Evolutionary conservation across 495 filamentous ascomycete species (phyloP).

Genomic region (Talaromyces thailandensis): DNA sequence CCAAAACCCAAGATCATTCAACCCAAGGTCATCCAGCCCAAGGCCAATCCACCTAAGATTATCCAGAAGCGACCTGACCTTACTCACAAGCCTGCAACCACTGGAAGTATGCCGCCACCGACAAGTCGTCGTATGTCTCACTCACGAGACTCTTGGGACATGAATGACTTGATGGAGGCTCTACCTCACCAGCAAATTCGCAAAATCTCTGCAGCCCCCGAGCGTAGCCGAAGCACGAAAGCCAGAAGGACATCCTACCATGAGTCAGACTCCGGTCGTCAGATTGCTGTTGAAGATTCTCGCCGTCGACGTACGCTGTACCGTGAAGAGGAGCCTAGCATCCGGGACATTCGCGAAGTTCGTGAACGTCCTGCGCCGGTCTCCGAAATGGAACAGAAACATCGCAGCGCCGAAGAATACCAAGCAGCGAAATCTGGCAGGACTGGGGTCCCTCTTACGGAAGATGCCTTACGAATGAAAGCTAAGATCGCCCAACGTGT

Average conservation of each 20-base stretch:
- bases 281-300: constrained; percentile 25
- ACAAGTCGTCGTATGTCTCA: constrained; percentile 22
- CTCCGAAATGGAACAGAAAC: constrained; percentile 22
- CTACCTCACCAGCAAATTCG: constrained; percentile 24
- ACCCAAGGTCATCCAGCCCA: neutral
- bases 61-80: constrained; percentile 27
- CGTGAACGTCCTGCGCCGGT: neutral
- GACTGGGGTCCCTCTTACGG: constrained; percentile 20
- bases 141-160: constrained; percentile 18
- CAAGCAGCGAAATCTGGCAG: constrained; percentile 26
- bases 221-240: constrained; percentile 27
- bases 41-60: constrained; percentile 16
- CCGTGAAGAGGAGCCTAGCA: constrained; percentile 13
- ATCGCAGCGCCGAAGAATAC: constrained; percentile 29
- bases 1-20: constrained; percentile 25
- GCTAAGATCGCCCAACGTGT: constrained; percentile 20
- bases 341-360: constrained; percentile 16
- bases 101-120: constrained; percentile 16
- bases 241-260: constrained; percentile 24
- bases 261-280: constrained; percentile 19
- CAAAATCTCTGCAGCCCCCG: constrained; percentile 16
- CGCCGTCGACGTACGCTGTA: constrained; percentile 24
- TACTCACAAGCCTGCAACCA: constrained; percentile 20
- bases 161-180: constrained; percentile 22
- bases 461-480: constrained; percentile 23